Percentiles rank a stretch among this genome's conserved stretches.
phyloP scores from a whole-genome alignment of 73 alveolate genomes.

The Paramecium octaurelia region DNA sequence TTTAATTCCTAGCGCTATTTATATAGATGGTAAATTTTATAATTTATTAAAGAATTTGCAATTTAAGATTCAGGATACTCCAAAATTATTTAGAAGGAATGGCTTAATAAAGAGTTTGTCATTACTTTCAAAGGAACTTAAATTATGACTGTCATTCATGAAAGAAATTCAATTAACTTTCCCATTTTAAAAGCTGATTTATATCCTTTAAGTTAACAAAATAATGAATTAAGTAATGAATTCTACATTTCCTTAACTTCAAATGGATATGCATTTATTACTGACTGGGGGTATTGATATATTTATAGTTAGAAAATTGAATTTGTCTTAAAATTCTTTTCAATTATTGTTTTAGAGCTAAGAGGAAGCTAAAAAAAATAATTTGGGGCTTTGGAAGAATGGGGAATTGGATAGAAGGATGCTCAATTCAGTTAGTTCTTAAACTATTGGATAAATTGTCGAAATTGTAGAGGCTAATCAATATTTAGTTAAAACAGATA shows the following conservation, averaged over 20 bases:
- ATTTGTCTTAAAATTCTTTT: background rate
- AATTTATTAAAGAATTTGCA: background rate
- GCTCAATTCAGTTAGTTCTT: slow-evolving; percentile 31
- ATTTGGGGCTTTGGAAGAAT: slow-evolving; percentile 36
- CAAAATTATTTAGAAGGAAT: background rate
- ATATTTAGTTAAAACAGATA: background rate
- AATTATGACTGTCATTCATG: background rate
- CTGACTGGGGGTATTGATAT: slow-evolving; percentile 17
- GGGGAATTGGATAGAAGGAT: slow-evolving; percentile 41
- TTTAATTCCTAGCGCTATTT: slow-evolving; percentile 4
- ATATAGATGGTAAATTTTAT: background rate
- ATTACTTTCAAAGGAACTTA: background rate
- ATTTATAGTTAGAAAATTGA: background rate
- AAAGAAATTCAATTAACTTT: background rate
- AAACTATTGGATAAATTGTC: background rate
- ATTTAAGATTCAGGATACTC: background rate
- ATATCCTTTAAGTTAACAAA: background rate
- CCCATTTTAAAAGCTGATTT: background rate
- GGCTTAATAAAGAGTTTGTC: background rate
- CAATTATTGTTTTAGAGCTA: background rate
- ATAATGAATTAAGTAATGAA: background rate
- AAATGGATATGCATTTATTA: slow-evolving; percentile 14
- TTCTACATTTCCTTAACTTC: background rate
- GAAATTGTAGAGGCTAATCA: slow-evolving; percentile 29
- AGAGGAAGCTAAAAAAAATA: slow-evolving; percentile 5